Percentiles rank a stretch among this genome's conserved stretches.
These are phyloP conservation scores for Neurospora sp. DNA, from an alignment of 2,329 filamentous ascomycete species.

Conservation along the genomic window DNA sequence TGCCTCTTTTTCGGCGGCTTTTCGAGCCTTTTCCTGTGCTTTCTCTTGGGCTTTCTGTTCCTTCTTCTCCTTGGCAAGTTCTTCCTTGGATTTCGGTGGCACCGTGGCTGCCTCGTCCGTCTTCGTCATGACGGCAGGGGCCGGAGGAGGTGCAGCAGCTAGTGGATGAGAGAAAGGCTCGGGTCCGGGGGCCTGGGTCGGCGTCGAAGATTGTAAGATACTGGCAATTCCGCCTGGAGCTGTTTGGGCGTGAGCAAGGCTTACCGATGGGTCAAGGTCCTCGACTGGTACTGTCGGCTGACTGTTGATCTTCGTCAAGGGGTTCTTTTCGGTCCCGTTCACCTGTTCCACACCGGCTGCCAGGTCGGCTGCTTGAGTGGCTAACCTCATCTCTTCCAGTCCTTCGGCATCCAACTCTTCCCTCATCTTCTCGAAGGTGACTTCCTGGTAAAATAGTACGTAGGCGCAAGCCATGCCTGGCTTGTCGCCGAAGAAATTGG, in stretches of 20 bases:
- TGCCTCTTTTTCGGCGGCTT: slow-evolving; percentile 33
- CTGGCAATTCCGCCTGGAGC: slow-evolving; percentile 36
- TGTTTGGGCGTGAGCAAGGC: slow-evolving; percentile 56
- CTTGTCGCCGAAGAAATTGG: slow-evolving; percentile 94
- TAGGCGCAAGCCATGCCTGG: slow-evolving; percentile 89
- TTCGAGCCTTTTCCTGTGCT: slow-evolving; percentile 36
- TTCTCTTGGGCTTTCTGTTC: slow-evolving; percentile 49
- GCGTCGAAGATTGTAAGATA: slow-evolving; percentile 11
- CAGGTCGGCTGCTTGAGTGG: slow-evolving; percentile 45
- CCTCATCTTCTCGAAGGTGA: slow-evolving; percentile 53
- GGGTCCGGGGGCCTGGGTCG: slow-evolving; percentile 14
- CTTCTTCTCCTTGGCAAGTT: slow-evolving; percentile 58
- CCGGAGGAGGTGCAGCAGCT: slow-evolving; percentile 22
- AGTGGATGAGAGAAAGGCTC: slow-evolving; percentile 18
- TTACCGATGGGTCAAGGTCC: slow-evolving; percentile 43
- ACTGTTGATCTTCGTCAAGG: slow-evolving; percentile 40
- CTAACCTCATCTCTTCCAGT: slow-evolving; percentile 48
- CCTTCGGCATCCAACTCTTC: slow-evolving; percentile 80
- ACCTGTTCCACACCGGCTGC: slow-evolving; percentile 38
- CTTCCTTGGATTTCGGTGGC: slow-evolving; percentile 42
- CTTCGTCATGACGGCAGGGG: slow-evolving; percentile 15
- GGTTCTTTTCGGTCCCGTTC: slow-evolving; percentile 29
- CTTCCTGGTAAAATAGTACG: slow-evolving; percentile 96
- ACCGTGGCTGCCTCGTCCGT: slow-evolving; percentile 15
- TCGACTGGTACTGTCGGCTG: slow-evolving; percentile 35